A percentile compares a stretch with the other conserved stretches of the same genome.
Evolutionary conservation across 352 stramenopile species (phyloP).

Genomic region (Phytophthora litchii): DNA sequence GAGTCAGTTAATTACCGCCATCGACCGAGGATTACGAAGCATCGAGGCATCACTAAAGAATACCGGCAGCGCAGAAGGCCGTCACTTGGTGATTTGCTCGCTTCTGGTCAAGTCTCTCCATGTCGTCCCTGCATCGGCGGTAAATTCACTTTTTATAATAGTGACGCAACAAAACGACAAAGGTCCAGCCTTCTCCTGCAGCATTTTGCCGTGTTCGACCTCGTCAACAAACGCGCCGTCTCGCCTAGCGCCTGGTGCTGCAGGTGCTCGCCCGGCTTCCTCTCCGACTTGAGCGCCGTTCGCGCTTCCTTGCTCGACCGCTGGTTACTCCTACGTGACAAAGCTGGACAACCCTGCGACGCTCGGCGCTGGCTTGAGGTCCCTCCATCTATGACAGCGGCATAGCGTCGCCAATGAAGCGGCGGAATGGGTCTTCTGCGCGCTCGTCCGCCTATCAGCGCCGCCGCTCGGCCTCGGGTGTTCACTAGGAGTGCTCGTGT

Average conservation of each 20-base stretch:
- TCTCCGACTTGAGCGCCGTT: constrained; percentile 16
- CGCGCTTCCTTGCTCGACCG: neutral
- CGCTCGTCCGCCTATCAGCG: constrained; percentile 19
- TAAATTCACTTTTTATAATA: constrained; percentile 1
- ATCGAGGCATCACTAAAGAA: neutral
- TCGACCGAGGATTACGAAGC: constrained; percentile 4
- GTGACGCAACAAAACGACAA: constrained; percentile 7
- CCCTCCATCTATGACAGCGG: constrained; percentile 18
- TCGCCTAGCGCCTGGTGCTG: constrained; percentile 18
- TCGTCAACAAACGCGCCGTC: neutral
- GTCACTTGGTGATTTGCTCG: constrained; percentile 12
- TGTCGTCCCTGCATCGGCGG: neutral
- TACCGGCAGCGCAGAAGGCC: neutral
- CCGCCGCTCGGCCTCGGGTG: constrained; percentile 8
- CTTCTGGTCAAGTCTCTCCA: neutral
- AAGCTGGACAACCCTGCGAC: constrained; percentile 1
- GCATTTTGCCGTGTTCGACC: constrained; percentile 13
- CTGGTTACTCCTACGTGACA: neutral
- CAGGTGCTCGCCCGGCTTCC: constrained; percentile 22
- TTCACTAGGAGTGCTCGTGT: neutral
- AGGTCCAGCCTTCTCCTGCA: neutral
- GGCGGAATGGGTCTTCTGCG: constrained; percentile 18
- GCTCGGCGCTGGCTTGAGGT: constrained; percentile 15
- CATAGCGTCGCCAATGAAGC: constrained; percentile 17
- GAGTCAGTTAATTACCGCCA: too few species aligned